Evolutionary conservation across 768 basidiomycete genomes (phyloP).

Genomic region (Suillus americanus): DNA sequence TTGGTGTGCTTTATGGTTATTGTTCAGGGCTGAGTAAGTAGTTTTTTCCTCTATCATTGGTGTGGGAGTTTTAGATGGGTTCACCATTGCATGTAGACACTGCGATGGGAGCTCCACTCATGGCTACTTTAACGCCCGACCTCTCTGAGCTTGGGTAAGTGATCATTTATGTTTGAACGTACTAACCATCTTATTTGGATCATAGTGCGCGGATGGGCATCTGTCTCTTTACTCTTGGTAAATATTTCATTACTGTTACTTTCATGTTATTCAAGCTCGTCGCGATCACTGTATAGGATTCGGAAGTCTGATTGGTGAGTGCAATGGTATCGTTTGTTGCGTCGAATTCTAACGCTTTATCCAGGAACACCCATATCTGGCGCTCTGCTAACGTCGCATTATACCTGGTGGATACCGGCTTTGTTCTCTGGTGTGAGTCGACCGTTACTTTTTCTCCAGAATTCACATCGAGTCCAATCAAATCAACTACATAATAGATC

Average conservation of each 20-base stretch:
- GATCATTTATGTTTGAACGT: neutral
- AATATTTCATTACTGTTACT: constrained; percentile 6
- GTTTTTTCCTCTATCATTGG: neutral
- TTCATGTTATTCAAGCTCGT: neutral
- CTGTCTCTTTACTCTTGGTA: constrained; percentile 44
- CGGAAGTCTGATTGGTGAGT: constrained; percentile 24
- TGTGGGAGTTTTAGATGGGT: neutral
- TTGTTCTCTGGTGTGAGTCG: constrained; percentile 46
- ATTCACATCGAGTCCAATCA: neutral
- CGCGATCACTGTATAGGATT: constrained; percentile 13
- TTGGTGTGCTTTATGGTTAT: constrained; percentile 48
- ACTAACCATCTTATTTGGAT: neutral
- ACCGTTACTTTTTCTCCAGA: neutral
- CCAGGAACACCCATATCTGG: constrained; percentile 58
- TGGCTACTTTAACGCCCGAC: constrained; percentile 42
- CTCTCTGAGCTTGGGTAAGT: constrained; percentile 51
- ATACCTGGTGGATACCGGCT: constrained; percentile 58
- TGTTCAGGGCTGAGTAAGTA: constrained; percentile 44
- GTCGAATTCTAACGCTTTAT: constrained; percentile 19
- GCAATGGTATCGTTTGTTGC: neutral
- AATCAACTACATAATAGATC: neutral
- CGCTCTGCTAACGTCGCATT: constrained; percentile 47
- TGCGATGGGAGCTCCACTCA: constrained; percentile 40
- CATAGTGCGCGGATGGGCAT: constrained; percentile 43
- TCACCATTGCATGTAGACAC: constrained; percentile 29